Conservation (phyloP, 2,329 filamentous ascomycete species). For the Berkeleyomyces rouxiae region DNA sequence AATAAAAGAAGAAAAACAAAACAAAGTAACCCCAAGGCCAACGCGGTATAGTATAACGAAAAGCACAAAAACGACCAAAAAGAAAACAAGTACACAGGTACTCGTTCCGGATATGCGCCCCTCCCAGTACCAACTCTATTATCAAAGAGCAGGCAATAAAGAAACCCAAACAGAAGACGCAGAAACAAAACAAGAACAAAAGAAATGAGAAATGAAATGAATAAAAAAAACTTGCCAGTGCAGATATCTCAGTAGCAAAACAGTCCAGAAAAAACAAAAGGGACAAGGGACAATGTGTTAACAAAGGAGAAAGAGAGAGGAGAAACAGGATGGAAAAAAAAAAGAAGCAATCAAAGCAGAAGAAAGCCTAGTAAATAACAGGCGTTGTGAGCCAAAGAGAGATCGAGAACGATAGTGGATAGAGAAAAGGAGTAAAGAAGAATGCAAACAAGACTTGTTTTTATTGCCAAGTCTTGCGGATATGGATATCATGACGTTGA, state of each 20-base stretch:
- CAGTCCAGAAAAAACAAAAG: neutral
- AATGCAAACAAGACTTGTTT: neutral
- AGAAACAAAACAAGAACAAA: neutral
- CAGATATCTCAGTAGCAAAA: neutral
- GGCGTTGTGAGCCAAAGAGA: neutral
- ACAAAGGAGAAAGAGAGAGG: neutral
- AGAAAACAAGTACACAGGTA: neutral
- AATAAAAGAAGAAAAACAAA: neutral
- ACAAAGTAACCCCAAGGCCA: neutral
- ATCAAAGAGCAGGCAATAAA: neutral
- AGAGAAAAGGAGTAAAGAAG: neutral
- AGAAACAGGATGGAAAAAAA: neutral
- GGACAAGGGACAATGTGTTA: neutral
- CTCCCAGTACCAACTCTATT: neutral
- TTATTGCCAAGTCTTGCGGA: too few relatives aligned
- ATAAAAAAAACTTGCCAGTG: slow-evolving; percentile 4
- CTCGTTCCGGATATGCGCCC: neutral
- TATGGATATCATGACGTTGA: too few relatives aligned
- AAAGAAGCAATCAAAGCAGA: neutral
- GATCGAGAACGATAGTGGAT: neutral
- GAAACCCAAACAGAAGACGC: neutral
- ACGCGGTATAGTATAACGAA: neutral
- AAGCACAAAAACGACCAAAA: neutral
- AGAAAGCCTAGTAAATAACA: neutral
- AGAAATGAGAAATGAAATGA: neutral